Evolutionary conservation across 768 basidiomycete species (phyloP), one percentile per base, ranked within the genome.

Genomic region (Lactarius hatsudake): DNA sequence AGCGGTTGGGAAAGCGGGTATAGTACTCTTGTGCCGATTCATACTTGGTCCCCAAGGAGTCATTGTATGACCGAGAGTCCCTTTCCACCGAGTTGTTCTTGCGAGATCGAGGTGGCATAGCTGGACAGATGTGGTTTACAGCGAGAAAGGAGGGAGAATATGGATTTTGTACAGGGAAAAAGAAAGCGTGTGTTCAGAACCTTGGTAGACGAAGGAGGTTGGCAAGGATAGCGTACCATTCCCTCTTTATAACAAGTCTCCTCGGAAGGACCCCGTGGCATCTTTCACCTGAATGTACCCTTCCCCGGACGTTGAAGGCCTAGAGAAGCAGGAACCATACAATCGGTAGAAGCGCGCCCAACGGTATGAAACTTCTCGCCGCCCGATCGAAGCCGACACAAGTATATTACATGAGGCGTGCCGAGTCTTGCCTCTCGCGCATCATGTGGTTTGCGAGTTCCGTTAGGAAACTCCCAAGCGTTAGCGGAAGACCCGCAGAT

Each of bases 1-100:
- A 61, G 18, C 28, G 1, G 20, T 61, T 61, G 32, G 61, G 61
- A 61, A 32, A 61, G 34, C 43, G 61, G 12, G 43, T 51, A 51
- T 61, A 61, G n/a, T 61, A 61, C 1, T 51, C 28, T 38, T 48
- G 61, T n/a, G 12, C 1, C 13, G 38, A 59, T 15, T 17, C 58
- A n/a, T 59, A 59, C 56, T 57, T 34, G 10, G 36, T 26, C 30
- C n/a, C 32, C 58, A 12, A 23, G 8, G n/a, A 40, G 1, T 20
- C 30, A 18, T 9, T 18, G 32, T 32, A 56, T 17, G 54, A 56
- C 10, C 23, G 26, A 8, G 20, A 26, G 20, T 53, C 42, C 48
- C 13, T 53, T 26, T 53, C 51, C 15, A 53, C 4, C 5, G 51
- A 53, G 15, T 15, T 53, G 51, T 53, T 23, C 48, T 51, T 53